Percentiles rank a stretch among this genome's conserved stretches.
Conservation (phyloP, 2,329 filamentous ascomycete species). For the Aspergillus phoenicis region DNA sequence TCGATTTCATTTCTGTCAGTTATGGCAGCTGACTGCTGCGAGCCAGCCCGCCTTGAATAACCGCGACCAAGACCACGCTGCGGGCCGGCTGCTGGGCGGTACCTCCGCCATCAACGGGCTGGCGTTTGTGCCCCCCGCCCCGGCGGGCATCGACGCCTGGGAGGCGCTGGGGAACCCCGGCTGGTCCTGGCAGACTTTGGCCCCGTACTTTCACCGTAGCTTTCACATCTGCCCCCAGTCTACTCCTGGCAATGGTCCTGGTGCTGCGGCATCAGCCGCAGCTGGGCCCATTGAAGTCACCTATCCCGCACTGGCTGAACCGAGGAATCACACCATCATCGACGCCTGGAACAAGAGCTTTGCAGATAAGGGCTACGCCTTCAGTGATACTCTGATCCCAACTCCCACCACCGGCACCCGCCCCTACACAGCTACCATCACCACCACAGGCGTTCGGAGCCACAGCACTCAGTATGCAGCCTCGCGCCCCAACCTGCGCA, state of each 20-base stretch:
- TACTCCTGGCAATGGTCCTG: neutral
- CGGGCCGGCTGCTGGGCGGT: conserved; percentile 8
- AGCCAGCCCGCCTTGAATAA: neutral
- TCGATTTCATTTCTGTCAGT: neutral
- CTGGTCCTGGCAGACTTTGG: conserved; percentile 22
- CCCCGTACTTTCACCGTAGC: conserved; percentile 17
- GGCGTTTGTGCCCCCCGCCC: conserved; percentile 42
- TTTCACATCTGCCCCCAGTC: neutral
- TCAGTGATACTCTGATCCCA: too few species aligned
- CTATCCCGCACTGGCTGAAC: too few species aligned
- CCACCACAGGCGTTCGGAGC: too few species aligned
- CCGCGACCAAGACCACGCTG: neutral
- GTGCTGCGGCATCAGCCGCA: too few species aligned
- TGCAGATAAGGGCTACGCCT: too few species aligned
- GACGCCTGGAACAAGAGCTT: too few species aligned
- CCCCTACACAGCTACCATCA: too few species aligned
- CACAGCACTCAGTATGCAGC: too few species aligned
- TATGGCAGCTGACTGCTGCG: too few species aligned
- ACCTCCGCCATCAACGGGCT: conserved; percentile 5
- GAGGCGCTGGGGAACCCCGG: conserved; percentile 28
- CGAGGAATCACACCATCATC: too few species aligned
- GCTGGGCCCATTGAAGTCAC: neutral
- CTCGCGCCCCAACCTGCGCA: too few species aligned
- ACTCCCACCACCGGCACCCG: too few species aligned
- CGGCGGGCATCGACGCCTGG: conserved; percentile 39